Base-by-base conservation (phyloP, 108 stramenopile genomes). In the Nitzschia sp. region DNA sequence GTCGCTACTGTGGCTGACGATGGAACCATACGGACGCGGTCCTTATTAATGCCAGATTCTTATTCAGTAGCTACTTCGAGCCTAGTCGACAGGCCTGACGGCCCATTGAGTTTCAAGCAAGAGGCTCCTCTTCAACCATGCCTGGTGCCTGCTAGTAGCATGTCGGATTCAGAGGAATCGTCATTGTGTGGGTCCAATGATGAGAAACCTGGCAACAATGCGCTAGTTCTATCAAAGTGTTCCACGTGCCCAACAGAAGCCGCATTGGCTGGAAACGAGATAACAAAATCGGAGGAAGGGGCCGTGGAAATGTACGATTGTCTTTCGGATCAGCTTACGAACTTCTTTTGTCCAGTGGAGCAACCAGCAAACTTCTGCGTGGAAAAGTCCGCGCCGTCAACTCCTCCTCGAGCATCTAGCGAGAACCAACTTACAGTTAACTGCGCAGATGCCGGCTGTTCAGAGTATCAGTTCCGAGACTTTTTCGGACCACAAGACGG, bases 321-420 rank as follows among this genome's bases (percentile, higher is more conserved):
- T 42, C 33, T 67, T 18, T 67, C 66, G 0, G 66, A 67, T 38
- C 66, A 67, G 21, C 21, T 67, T 35, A 5, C 66, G n/a, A 67
- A 55, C 32, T 15, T 67, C 1, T 67, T 67, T 67, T 67, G 66
- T 38, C 54, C 66, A 19, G 54, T 27, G 15, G 61, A 62, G 25
- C 35, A 62, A n/a, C 58, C 58, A 15, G 4, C 58, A 1, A 59
- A 33, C 32, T 46, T 34, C n/a, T 62, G 61, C 5, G 18, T 62
- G 35, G 11, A 62, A n/a, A n/a, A 62, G 38, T 15, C 18, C 9
- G 3, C 8, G 3, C 21, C 24, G 26, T 24, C 61, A 2, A 32
- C 4, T 32, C 30, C 3, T 21, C 9, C 56, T 28, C 21, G 9
- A 29, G 42, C 24, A 46, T n/a, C 5, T 15, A 28, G 29, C 27